These are phyloP conservation scores for Chytriomyces sp. DNA, from an alignment of 192 early-diverging fungal genomes.

Conservation along the genomic window DNA sequence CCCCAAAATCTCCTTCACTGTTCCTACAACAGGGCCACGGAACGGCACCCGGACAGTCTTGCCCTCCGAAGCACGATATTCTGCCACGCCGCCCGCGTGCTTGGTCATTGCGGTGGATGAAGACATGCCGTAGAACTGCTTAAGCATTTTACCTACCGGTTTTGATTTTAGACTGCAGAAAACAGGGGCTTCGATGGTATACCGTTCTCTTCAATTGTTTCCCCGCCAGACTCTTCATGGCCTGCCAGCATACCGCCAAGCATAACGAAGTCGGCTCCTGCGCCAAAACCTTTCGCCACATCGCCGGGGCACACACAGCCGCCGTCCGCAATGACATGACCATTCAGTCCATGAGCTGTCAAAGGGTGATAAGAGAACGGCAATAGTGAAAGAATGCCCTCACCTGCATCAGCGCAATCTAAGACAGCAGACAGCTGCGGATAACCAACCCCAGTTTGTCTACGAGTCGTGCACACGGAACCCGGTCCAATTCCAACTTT, in stretches of 20 bases:
- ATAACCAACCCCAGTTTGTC: conserved; percentile 25
- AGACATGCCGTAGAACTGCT: conserved; percentile 27
- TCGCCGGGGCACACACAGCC: conserved; percentile 22
- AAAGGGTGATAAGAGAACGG: not conserved
- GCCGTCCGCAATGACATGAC: conserved; percentile 25
- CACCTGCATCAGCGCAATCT: conserved; percentile 28
- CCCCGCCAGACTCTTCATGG: conserved; percentile 22
- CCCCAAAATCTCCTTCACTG: conserved; percentile 17
- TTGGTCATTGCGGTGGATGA: conserved; percentile 25
- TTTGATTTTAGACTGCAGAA: not conserved
- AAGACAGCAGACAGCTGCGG: conserved; percentile 17
- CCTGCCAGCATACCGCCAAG: conserved; percentile 27
- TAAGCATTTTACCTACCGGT: conserved; percentile 19
- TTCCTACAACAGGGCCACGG: conserved; percentile 12
- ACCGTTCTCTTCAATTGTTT: conserved; percentile 29
- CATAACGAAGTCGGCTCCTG: conserved; percentile 23
- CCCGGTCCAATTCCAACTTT: conserved; percentile 29
- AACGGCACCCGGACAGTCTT: conserved; percentile 26
- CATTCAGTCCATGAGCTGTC: conserved; percentile 16
- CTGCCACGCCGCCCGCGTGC: conserved; percentile 21
- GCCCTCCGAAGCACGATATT: conserved; percentile 22
- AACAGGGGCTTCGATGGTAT: not conserved
- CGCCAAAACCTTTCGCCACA: conserved; percentile 27
- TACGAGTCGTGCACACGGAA: conserved; percentile 23
- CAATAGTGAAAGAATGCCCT: not conserved